Conservation (phyloP, 495 filamentous ascomycete species). For the Tuber indicum region DNA sequence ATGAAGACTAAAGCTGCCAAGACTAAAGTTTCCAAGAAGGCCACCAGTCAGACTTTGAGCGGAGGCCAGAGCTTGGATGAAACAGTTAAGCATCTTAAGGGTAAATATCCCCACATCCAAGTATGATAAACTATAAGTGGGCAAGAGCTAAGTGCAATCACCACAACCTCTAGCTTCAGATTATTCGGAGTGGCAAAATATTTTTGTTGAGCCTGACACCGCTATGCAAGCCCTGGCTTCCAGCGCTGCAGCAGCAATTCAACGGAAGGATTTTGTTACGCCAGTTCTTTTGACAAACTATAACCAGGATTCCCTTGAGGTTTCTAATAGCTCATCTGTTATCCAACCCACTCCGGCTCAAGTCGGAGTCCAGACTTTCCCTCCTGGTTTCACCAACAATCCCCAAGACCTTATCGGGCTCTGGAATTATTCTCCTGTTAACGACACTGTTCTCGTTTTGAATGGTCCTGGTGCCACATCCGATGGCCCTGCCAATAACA, state of each 20-base stretch:
- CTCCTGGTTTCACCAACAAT: background rate
- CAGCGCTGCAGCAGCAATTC: background rate
- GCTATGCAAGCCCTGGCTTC: background rate
- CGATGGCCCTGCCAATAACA: background rate
- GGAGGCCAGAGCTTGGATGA: background rate
- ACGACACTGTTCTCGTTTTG: background rate
- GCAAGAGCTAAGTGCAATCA: background rate
- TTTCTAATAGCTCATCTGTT: background rate
- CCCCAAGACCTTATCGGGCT: background rate
- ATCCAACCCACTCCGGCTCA: background rate
- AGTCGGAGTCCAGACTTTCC: background rate
- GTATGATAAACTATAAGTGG: background rate
- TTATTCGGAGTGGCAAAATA: background rate
- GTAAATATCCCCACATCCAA: background rate
- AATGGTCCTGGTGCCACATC: background rate
- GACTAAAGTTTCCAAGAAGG: background rate
- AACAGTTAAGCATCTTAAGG: background rate
- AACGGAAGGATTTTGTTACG: background rate
- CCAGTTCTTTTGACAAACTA: background rate
- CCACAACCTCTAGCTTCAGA: background rate
- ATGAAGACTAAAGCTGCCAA: background rate
- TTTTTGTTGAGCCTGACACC: background rate
- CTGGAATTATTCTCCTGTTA: background rate
- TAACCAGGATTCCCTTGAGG: background rate
- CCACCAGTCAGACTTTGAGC: background rate